Conservation (phyloP, 2,329 filamentous ascomycete genomes). For the Fusarium sp. region DNA sequence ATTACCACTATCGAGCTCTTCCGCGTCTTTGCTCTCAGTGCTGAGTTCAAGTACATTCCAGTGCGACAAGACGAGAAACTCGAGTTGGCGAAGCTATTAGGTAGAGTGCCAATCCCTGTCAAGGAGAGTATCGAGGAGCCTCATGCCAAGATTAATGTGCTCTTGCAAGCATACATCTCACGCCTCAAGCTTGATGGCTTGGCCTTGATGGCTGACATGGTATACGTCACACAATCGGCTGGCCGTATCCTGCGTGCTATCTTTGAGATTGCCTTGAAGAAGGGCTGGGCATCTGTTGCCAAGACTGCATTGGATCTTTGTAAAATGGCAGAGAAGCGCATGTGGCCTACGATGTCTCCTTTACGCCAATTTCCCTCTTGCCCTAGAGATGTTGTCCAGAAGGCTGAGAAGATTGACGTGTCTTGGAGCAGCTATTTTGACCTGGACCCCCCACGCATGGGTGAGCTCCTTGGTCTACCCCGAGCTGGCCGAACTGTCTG, state of each 20-base stretch:
- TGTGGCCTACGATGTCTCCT: conserved; percentile 99
- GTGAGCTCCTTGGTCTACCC: conserved; percentile 89
- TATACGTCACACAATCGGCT: conserved; percentile 97
- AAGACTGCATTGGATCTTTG: conserved; percentile 93
- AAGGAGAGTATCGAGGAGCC: conserved; percentile 98
- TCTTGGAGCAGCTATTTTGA: conserved; percentile 96
- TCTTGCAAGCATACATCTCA: conserved; percentile 96
- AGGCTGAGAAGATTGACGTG: conserved; percentile 94
- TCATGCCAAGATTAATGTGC: conserved; percentile 97
- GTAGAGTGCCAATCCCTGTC: conserved; percentile 91
- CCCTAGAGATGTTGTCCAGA: conserved; percentile 85
- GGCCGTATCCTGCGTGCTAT: conserved; percentile 95
- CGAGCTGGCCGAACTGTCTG: conserved; percentile 89
- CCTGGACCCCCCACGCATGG: conserved; percentile 95
- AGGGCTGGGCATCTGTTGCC: conserved; percentile 93
- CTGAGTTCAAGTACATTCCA: conserved; percentile 99
- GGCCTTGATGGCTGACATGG: conserved; percentile 97
- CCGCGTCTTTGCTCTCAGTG: conserved; percentile 93
- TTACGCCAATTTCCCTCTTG: conserved; percentile 89
- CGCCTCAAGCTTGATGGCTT: conserved; percentile 92
- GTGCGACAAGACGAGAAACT: conserved; percentile 98
- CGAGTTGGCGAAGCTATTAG: conserved; percentile 90
- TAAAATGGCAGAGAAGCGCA: conserved; percentile 99
- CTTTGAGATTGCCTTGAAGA: conserved; percentile 97
- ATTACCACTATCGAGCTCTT: conserved; percentile 96